Base-by-base conservation (phyloP, 1,284 basidiomycete species). In the Trichosporon faecale region DNA sequence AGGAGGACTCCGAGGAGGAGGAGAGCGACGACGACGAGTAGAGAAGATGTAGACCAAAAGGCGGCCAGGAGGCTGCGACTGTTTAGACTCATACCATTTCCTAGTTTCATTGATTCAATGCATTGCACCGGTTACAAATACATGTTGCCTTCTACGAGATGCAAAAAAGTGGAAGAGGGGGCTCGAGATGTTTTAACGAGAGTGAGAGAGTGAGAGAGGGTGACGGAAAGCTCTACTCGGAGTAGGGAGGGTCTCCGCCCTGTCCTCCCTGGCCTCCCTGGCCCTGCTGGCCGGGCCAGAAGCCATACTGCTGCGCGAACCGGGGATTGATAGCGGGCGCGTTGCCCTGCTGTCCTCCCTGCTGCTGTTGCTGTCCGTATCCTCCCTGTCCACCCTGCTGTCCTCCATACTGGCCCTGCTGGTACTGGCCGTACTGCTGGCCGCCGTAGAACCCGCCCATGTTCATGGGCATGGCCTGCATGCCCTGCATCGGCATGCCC, bases 311-410 rank as follows among this genome's bases (percentile, higher is more conserved):
- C 55, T 75, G 76, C 55, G 79, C 80, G 63, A 83, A 82, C 18
- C 77, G 68, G 25, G 82, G 82, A 72, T 83, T 83, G 76, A 82
- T 82, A 0, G 79, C 82, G 3, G 78, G 77, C 29, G 72, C 40
- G 9, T 37, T 8, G 35, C 35, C 76, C 55, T 71, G 67, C 25
- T 29, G 25, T 29, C 27, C 68, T 25, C 49, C 37, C 31, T 60
- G 63, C 33, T 63, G 61, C 66, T 68, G 70, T 33, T 61, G 68
- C 27, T 67, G 70, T 2, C 40, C 40, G 12, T 18, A 44, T 16
- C 16, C 12, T 12, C 37, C 37, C 27, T 52, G 49, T 27, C 55
- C 65, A 37, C 55, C 68, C 55, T 68, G 68, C 37, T 67, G 70
- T 25, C 16, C 44, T 21, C 44, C 52, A 23, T 35, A 61, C 49